Conservation (phyloP, 768 basidiomycete genomes). For the Mycena venus region DNA sequence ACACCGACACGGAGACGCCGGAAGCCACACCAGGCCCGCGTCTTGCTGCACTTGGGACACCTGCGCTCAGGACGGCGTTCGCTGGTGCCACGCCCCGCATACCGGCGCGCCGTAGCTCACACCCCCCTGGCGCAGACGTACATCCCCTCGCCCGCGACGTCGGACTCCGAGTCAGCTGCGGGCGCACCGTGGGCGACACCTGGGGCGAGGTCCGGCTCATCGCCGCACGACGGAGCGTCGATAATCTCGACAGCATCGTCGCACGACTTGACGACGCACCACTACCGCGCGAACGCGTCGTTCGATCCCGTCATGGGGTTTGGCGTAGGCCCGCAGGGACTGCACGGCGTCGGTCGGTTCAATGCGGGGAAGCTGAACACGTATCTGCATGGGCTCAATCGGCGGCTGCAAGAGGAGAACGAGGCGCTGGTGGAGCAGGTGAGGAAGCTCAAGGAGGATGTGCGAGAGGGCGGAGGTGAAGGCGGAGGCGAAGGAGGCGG, state of each 20-base stretch:
- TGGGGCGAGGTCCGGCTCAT: constrained; percentile 60
- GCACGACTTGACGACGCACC: constrained; percentile 87
- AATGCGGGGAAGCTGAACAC: constrained; percentile 89
- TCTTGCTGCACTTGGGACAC: constrained; percentile 19
- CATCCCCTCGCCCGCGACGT: constrained; percentile 53
- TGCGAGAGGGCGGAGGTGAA: constrained; percentile 69
- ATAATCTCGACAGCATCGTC: constrained; percentile 89
- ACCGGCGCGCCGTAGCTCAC: constrained; percentile 62
- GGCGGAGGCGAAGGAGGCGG: constrained; percentile 41
- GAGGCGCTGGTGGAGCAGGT: constrained; percentile 71
- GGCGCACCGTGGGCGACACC: constrained; percentile 50
- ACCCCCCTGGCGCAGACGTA: constrained; percentile 75
- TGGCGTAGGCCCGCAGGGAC: constrained; percentile 68
- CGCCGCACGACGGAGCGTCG: constrained; percentile 68
- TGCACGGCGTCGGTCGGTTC: constrained; percentile 79
- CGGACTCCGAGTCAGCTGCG: constrained; percentile 51
- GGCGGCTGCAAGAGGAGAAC: constrained; percentile 89
- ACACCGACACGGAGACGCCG: constrained; percentile 41
- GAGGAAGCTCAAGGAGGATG: constrained; percentile 66
- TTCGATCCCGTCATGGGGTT: constrained; percentile 89
- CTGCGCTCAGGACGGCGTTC: constrained; percentile 66
- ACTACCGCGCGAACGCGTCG: constrained; percentile 82
- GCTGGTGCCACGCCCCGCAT: constrained; percentile 73
- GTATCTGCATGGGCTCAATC: constrained; percentile 89
- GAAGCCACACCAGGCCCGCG: constrained; percentile 48